Evolutionary conservation across 2,329 filamentous ascomycete species (phyloP).

Genomic region (Colletotrichum truncatum): DNA sequence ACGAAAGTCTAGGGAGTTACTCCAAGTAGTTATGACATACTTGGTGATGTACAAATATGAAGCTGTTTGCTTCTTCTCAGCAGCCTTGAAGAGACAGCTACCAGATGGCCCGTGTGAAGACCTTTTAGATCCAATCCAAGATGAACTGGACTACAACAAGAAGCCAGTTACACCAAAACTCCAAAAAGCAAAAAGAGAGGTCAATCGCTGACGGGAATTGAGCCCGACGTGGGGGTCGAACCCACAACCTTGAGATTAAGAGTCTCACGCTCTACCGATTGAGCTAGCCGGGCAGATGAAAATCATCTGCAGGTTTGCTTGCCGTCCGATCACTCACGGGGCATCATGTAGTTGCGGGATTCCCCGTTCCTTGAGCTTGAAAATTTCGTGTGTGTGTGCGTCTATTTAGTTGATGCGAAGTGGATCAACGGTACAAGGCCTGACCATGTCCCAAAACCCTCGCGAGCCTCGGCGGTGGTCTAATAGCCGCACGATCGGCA

Average conservation of each 20-base stretch:
- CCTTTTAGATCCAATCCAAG: too few species aligned
- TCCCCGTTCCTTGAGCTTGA: neutral
- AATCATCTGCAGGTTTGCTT: neutral
- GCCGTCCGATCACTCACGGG: fast-evolving
- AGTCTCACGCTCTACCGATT: conserved; percentile 80
- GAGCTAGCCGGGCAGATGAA: conserved; percentile 64
- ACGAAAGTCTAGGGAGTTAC: too few species aligned
- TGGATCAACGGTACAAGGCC: neutral
- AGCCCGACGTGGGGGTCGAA: conserved; percentile 37
- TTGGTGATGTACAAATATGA: too few species aligned
- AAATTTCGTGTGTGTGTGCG: neutral
- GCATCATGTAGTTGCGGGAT: neutral
- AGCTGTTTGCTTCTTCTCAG: too few species aligned
- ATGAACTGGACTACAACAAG: too few species aligned
- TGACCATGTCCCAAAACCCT: conserved; percentile 10
- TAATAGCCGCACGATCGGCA: neutral
- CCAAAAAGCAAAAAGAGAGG: neutral
- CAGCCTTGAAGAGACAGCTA: too few species aligned
- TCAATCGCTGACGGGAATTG: conserved; percentile 33
- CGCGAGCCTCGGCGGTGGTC: neutral
- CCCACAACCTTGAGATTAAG: conserved; percentile 49
- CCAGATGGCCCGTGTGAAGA: too few species aligned
- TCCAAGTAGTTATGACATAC: too few species aligned
- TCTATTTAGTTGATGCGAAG: conserved; percentile 3
- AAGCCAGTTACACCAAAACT: neutral